Evolutionary conservation across 192 early-diverging fungal genomes (phyloP), one percentile per base, ranked within the genome.

Genomic region (Coemansia sp.): DNA sequence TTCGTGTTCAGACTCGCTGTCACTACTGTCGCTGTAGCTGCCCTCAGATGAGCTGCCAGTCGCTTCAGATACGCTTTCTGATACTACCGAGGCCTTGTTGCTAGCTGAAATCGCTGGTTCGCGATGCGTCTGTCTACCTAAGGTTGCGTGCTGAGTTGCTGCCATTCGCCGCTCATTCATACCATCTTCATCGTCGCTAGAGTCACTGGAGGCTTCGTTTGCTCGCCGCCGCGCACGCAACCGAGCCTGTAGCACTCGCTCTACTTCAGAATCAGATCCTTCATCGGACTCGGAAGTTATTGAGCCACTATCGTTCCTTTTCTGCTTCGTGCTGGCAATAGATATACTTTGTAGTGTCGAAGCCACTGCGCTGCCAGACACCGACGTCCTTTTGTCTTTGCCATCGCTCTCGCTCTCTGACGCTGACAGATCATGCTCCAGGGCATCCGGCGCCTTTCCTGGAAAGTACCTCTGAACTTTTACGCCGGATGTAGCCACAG

Each of bases 1-100:
- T 13, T 88, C 80, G 20, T 88, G 80, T 18, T 63, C 61, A 40
- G 86, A 84, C 55, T 95, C 95, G 70, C 94, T 92, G 31, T 75
- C 77, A 12, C 70, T 68, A 24, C 67, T 59, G 12, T 43, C 57
- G 15, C 44, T 44, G 5, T 29, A 47, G 72, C 52, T 69, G 29
- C 44, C 51, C 16, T 65, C 72, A 1, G 49, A 27, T 22, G 49
- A 51, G 49, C 20, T 51, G 49, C 0, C 49, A 20, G 8, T 51
- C 20, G 9, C 9, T 2, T n/a, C 57, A 5, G 60, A 62, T 27
- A n/a, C 0, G 22, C 20, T 10, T 2, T 5, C n/a, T 6, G 34
- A 47, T n/a, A 57, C 47, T 8, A 65, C 57, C 5, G 57, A 29
- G n/a, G 54, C 52, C 57, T 18, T 60, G 16, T 13, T 31, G 57